Percentiles rank a stretch among this genome's conserved stretches.
Conservation (phyloP, 2,329 filamentous ascomycete genomes). For the Diaporthe australafricana region DNA sequence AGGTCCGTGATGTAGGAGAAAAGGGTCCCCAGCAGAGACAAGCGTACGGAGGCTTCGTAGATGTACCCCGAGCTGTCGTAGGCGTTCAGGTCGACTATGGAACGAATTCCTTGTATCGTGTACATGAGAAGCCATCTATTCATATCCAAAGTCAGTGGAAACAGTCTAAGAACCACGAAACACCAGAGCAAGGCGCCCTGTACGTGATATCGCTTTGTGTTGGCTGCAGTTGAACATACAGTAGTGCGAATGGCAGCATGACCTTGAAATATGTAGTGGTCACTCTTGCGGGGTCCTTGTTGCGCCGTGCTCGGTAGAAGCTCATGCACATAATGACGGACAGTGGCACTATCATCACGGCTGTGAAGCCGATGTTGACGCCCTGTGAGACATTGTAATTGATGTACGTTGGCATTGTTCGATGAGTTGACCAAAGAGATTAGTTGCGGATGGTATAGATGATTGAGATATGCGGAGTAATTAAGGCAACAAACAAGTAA, state of each 20-base stretch:
- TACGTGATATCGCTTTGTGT: neutral
- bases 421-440: neutral
- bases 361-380: constrained; percentile 2
- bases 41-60: neutral
- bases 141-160: neutral
- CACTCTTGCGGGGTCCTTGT: neutral
- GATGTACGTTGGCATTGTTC: neutral
- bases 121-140: neutral
- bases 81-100: too few species aligned
- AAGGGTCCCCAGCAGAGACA: neutral
- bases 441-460: too few species aligned
- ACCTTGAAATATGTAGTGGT: neutral
- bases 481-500: too few species aligned
- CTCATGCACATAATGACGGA: neutral
- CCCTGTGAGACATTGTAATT: neutral
- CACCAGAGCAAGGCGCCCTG: too few species aligned
- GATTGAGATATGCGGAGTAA: neutral
- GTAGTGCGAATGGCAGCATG: neutral
- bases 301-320: neutral
- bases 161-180: too few species aligned
- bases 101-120: neutral
- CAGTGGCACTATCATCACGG: neutral
- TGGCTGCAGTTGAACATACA: neutral
- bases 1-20: constrained; percentile 37
- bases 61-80: accelerated